Percentiles rank a stretch among this genome's conserved stretches.
These are phyloP conservation scores for Monosporascus ibericus DNA, from an alignment of 2,329 filamentous ascomycete genomes.

Conservation along the genomic window DNA sequence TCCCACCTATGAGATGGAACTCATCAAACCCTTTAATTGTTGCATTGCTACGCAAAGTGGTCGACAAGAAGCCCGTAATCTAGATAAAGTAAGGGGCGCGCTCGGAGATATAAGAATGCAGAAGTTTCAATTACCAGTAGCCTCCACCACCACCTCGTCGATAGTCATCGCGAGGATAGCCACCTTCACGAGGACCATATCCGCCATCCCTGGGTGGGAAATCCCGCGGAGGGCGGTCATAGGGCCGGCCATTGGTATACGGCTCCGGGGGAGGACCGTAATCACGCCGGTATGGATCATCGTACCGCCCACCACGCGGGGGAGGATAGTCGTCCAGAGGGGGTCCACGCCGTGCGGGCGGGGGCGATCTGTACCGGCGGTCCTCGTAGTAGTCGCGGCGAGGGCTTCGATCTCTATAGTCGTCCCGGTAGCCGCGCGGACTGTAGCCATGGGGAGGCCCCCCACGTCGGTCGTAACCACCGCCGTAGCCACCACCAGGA, in stretches of 20 bases:
- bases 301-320: slow-evolving; percentile 62
- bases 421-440: slow-evolving; percentile 63
- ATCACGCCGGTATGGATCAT: slow-evolving; percentile 71
- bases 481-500: slow-evolving; percentile 46
- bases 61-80: slow-evolving; percentile 15
- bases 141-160: slow-evolving; percentile 23
- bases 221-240: slow-evolving; percentile 49
- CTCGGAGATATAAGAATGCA: slow-evolving; percentile 17
- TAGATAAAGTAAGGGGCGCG: slow-evolving; percentile 27
- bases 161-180: slow-evolving; percentile 27
- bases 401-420: slow-evolving; percentile 83
- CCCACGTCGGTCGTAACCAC: slow-evolving; percentile 80
- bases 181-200: slow-evolving; percentile 34
- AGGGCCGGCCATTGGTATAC: slow-evolving; percentile 53
- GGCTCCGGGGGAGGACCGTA: slow-evolving; percentile 55
- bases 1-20: slow-evolving; percentile 1
- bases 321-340: slow-evolving; percentile 72
- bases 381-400: slow-evolving; percentile 86
- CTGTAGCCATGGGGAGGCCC: slow-evolving; percentile 70
- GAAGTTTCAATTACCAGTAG: slow-evolving; percentile 27
- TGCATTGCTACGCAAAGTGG: slow-evolving; percentile 2
- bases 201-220: slow-evolving; percentile 44
- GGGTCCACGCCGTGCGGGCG: slow-evolving; percentile 65
- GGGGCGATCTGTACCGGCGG: slow-evolving; percentile 73
- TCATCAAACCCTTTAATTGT: slow-evolving; percentile 6